Conservation (phyloP, 441 rosid genomes). For the Corymbia calophylla region DNA sequence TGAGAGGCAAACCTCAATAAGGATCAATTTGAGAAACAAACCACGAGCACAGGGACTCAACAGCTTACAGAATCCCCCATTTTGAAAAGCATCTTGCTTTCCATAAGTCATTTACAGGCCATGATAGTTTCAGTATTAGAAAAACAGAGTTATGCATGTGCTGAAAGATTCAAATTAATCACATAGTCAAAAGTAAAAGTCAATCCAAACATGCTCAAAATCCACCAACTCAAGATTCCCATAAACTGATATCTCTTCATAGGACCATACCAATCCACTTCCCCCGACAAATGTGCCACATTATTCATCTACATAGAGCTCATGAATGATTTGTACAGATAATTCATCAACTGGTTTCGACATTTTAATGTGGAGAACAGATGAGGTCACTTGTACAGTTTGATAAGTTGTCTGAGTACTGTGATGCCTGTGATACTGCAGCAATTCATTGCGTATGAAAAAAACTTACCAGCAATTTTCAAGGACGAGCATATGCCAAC, state of each 20-base stretch:
- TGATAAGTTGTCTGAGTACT: background rate
- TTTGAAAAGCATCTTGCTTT: background rate
- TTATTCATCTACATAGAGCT: background rate
- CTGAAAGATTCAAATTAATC: background rate
- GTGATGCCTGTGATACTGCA: background rate
- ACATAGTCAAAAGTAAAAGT: background rate
- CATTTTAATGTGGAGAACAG: background rate
- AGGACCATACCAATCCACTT: background rate
- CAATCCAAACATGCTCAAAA: background rate
- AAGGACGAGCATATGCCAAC: background rate
- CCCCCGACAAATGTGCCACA: background rate
- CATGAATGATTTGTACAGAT: background rate
- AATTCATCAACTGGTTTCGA: background rate
- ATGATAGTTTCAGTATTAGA: background rate
- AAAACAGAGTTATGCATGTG: background rate
- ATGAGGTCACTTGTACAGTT: background rate
- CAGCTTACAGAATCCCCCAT: background rate
- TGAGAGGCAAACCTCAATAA: background rate
- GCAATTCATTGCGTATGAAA: slow-evolving; percentile 8
- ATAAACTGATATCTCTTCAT: background rate
- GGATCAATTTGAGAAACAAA: background rate
- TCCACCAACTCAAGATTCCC: background rate
- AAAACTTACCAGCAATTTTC: background rate
- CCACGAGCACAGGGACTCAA: background rate
- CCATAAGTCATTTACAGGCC: background rate